A percentile compares a stretch with the other conserved stretches of the same genome.
Evolutionary conservation across 257 asterid species (phyloP).

Genomic region (Capsicum rhomboideum): DNA sequence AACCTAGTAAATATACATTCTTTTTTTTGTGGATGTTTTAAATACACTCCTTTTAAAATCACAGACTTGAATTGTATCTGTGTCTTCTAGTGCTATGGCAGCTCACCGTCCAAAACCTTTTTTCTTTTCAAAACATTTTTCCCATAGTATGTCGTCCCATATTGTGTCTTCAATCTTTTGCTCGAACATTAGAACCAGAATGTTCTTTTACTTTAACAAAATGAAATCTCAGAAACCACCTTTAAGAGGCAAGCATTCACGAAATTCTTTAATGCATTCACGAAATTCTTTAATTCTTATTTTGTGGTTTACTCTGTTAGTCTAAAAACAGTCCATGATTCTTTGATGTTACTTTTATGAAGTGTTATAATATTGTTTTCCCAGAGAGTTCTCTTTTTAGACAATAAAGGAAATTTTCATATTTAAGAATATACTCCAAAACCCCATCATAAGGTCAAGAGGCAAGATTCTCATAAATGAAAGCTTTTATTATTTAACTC

Average conservation of each 20-base stretch:
- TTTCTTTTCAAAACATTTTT: neutral
- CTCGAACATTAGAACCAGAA: neutral
- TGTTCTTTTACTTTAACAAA: neutral
- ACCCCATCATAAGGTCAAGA: neutral
- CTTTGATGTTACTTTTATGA: neutral
- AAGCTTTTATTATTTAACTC: neutral
- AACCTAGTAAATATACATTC: neutral
- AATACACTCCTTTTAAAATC: neutral
- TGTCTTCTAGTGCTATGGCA: neutral
- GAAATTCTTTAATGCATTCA: neutral
- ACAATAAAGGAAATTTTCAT: neutral
- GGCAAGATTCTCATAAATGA: neutral
- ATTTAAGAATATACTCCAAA: neutral
- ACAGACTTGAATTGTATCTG: neutral
- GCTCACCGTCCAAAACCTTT: neutral
- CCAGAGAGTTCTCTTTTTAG: neutral
- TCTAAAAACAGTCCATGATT: neutral
- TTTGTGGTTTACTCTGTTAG: neutral
- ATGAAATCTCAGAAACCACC: neutral
- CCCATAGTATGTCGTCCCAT: neutral
- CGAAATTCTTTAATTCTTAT: neutral
- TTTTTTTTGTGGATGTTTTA: neutral
- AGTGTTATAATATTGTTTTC: neutral
- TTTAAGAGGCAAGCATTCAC: neutral
- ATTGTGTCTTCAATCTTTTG: neutral